A percentile compares a stretch with the other conserved stretches of the same genome.
These are phyloP conservation scores for Magnaporthiopsis rhizophila DNA, from an alignment of 2,329 filamentous ascomycete species.

Conservation along the genomic window DNA sequence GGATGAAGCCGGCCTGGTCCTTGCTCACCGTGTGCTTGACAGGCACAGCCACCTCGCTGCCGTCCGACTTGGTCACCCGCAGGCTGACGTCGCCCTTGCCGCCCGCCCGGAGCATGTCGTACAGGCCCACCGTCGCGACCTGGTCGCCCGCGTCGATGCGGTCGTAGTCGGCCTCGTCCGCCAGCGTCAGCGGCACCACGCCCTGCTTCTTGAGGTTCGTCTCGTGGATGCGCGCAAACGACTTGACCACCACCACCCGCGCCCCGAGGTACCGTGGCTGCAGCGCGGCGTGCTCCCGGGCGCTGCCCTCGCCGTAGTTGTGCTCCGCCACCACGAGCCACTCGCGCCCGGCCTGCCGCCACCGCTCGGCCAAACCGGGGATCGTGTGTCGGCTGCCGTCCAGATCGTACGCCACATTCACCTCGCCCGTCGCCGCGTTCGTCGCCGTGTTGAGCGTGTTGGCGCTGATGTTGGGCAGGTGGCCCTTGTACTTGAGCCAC, in stretches of 20 bases:
- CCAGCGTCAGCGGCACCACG: conserved; percentile 88
- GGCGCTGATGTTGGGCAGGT: conserved; percentile 93
- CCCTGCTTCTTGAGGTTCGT: conserved; percentile 96
- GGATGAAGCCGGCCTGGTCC: conserved; percentile 86
- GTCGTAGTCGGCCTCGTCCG: conserved; percentile 81
- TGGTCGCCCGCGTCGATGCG: conserved; percentile 73
- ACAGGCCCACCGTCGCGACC: conserved; percentile 73
- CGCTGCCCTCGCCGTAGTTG: conserved; percentile 85
- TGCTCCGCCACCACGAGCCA: conserved; percentile 97
- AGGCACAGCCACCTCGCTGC: conserved; percentile 59
- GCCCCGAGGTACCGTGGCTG: conserved; percentile 79
- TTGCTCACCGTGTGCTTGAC: conserved; percentile 83
- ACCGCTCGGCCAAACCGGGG: conserved; percentile 76
- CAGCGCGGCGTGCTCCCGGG: conserved; percentile 80
- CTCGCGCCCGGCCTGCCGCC: conserved; percentile 65
- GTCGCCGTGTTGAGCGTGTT: conserved; percentile 95
- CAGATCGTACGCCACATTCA: conserved; percentile 84
- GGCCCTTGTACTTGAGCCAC: conserved; percentile 99
- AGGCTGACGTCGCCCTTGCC: conserved; percentile 73
- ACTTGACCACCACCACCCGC: conserved; percentile 71
- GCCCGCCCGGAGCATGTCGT: conserved; percentile 69
- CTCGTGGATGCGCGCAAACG: conserved; percentile 85
- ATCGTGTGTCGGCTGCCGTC: conserved; percentile 70
- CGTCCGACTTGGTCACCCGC: conserved; percentile 53
- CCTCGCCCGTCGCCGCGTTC: conserved; percentile 86